Base-by-base conservation (phyloP, 805 yeast species). In the Barnettozyma siamensis region DNA sequence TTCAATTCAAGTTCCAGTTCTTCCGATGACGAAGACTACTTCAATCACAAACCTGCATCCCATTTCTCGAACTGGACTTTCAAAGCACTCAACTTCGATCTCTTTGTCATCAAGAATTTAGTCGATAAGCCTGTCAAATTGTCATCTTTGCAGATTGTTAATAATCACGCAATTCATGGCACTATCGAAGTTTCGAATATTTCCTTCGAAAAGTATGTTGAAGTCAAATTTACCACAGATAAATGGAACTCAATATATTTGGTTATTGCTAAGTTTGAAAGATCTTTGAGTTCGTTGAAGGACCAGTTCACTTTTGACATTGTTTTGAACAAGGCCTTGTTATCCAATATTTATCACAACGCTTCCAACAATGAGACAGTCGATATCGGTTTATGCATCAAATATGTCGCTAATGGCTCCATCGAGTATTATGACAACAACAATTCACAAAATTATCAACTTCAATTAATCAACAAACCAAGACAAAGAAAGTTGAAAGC, bases 231-330 rank as follows among this genome's bases (percentile, higher is more conserved):
- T 44, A 69, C 82, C 4, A 59, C 65, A 41, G 73, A 78, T 58
- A 56, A 65, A 42, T 79, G 75, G 75, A 62, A 66, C 37, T 68
- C 72, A 53, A 70, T 50, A 48, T 73, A 70, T 58, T 65, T 70
- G 57, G 72, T 42, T 44, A 59, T 50, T 40, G 53, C 43, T 20
- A 38, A 54, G 8, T 54, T 55, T 37, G 52, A 51, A 28, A 50
- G 51, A 43, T 41, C 57, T 10, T 17, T 58, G 21, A 45, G 48
- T 35, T 18, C 43, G 1, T 36, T 39, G n/a, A 68, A 57, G 41
- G 75, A 70, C 47, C 65, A 63, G 47, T 70, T 79, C 58, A 67
- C 69, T 37, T 76, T 79, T 52, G 66, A 67, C 37, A 67, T 78
- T 30, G 72, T 73, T 29, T 55, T 72, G 43, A 51, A 59, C 19